Evolutionary conservation across 1,284 basidiomycete species (phyloP).

Genomic region (Paramarasmius palmivorus): DNA sequence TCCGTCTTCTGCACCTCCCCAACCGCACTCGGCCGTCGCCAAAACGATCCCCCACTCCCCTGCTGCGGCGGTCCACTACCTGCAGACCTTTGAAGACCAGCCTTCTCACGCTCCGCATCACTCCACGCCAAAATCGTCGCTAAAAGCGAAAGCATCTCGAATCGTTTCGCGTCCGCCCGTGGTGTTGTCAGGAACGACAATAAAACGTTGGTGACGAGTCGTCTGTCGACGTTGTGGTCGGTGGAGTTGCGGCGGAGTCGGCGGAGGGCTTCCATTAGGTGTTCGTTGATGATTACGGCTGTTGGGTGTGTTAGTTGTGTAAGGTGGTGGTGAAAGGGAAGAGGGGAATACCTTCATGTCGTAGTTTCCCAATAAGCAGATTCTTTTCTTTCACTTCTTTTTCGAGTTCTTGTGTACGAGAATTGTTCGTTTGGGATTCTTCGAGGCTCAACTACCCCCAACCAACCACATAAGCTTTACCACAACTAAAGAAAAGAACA

Average conservation of each 20-base stretch:
- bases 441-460: conserved; percentile 63
- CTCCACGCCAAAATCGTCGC: conserved; percentile 89
- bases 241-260: conserved; percentile 84
- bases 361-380: conserved; percentile 86
- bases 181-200: conserved; percentile 92
- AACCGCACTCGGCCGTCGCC: conserved; percentile 50
- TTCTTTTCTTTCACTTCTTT: conserved; percentile 95
- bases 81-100: conserved; percentile 75
- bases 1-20: conserved; percentile 72
- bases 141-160: conserved; percentile 93
- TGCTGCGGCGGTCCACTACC: conserved; percentile 24
- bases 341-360: conserved; percentile 79
- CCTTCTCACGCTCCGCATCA: conserved; percentile 87
- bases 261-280: conserved; percentile 95
- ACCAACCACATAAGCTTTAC: neutral
- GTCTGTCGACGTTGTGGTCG: conserved; percentile 89
- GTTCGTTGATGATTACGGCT: conserved; percentile 97
- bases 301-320: conserved; percentile 12
- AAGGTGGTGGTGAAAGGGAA: conserved; percentile 4
- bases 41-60: conserved; percentile 48
- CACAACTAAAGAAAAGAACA: conserved; percentile 16
- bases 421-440: conserved; percentile 68
- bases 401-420: conserved; percentile 71
- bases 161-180: conserved; percentile 90
- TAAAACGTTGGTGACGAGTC: conserved; percentile 93